Percentiles rank a stretch among this genome's conserved stretches.
phyloP scores from a whole-genome alignment of 106 monocot species.

The Dactylorhiza incarnata region DNA sequence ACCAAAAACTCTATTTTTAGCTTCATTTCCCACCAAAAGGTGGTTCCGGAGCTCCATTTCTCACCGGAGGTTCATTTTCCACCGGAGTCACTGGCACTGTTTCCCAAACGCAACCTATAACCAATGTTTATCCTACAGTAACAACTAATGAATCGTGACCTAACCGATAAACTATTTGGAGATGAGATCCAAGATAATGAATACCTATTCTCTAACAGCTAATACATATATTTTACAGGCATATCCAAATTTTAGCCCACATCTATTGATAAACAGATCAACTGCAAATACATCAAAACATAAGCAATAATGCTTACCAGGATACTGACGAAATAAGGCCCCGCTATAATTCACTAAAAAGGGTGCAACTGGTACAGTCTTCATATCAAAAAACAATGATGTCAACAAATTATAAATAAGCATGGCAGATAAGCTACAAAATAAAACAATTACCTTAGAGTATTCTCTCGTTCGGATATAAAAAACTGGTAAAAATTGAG shows the following conservation, averaged over 20 bases:
- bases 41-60: too few relatives aligned
- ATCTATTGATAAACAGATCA: background rate
- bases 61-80: too few relatives aligned
- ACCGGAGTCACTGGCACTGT: too few relatives aligned
- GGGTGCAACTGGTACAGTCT: slow-evolving; percentile 94
- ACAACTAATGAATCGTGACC: background rate
- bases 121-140: too few relatives aligned
- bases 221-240: background rate
- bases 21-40: too few relatives aligned
- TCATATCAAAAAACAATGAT: slow-evolving; percentile 23
- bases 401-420: slow-evolving; percentile 11
- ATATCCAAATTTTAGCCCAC: background rate
- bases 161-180: background rate
- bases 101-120: too few relatives aligned
- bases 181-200: background rate
- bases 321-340: slow-evolving; percentile 91
- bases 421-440: slow-evolving; percentile 1
- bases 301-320: slow-evolving; percentile 40
- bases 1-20: too few relatives aligned
- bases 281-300: background rate
- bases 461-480: slow-evolving; percentile 90
- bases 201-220: background rate
- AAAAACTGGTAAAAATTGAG: slow-evolving; percentile 85
- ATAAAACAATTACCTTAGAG: slow-evolving; percentile 64
- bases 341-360: slow-evolving; percentile 88